Base-by-base conservation (phyloP, 2,329 filamentous ascomycete genomes). In the Thelonectria discophora region DNA sequence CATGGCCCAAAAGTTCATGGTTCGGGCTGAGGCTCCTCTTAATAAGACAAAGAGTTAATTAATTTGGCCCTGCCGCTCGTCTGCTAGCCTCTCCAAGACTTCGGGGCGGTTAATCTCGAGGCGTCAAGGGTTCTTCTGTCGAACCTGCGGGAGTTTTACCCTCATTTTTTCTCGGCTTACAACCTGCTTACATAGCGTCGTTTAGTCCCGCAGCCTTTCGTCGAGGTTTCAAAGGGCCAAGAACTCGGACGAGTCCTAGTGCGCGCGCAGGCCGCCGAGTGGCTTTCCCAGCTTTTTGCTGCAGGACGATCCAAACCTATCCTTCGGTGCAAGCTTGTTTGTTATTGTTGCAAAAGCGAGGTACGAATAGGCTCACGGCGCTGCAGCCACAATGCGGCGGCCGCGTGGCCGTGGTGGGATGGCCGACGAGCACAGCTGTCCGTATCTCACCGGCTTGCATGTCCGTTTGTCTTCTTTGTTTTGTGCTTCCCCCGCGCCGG, bases 31-130 rank as follows among this genome's bases (percentile, higher is more conserved):
- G 20, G 39, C 34, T 48, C 46, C n/a, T 52, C 40, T 40, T 51
- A 32, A 8, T 42, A 53, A 32, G 13, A 24, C 24, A 24, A 24
- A 52, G 53, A 43, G 47, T 47, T 56, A 37, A 51, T 56, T 47
- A 32, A 40, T 24, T 48, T 47, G n/a, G 34, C 13, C 18, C 27
- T 27, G 18, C 48, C 39, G 40, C 24, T 34, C 27, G 13, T 56
- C 15, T 56, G 15, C 32, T 42, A 32, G 46, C 20, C 20, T 32
- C 46, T 10, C 46, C 46, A 48, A 24, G 46, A 20, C 20, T 40
- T 50, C 27, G 47, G 54, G 27, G 32, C 37, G 21, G 42, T 37
- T 52, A 56, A 60, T 56, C n/a, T 51, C 52, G 21, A 40, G 43
- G 21, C 39, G 17, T 20, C n/a, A 24, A 18, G 37, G 11, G 24